These are phyloP conservation scores for Botryotinia calthae DNA, from an alignment of 2,329 filamentous ascomycete genomes.

Conservation along the genomic window DNA sequence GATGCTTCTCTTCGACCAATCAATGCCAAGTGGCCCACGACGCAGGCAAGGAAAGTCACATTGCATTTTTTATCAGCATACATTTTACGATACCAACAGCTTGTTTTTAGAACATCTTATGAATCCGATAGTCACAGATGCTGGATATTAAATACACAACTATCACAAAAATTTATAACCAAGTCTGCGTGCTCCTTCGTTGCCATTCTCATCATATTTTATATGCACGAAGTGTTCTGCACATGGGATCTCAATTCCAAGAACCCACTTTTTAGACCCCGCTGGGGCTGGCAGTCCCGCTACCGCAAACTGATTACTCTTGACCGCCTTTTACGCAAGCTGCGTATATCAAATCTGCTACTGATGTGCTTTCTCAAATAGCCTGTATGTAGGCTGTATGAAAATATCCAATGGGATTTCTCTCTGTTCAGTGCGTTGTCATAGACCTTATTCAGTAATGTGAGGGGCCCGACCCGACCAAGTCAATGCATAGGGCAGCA, in stretches of 20 bases:
- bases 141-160: not conserved
- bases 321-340: not conserved
- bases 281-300: not conserved
- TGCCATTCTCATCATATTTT: not conserved
- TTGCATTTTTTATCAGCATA: constrained; percentile 4
- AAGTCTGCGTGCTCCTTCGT: not conserved
- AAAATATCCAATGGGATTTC: not conserved
- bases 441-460: constrained; percentile 15
- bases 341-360: not conserved
- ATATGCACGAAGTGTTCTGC: not conserved
- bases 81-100: not conserved
- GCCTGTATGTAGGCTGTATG: not conserved
- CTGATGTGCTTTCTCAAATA: not conserved
- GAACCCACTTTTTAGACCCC: not conserved
- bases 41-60: not conserved
- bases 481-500: constrained; percentile 20
- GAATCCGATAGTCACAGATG: not conserved
- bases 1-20: not conserved
- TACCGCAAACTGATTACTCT: not conserved
- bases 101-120: not conserved
- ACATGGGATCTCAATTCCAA: not conserved
- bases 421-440: constrained; percentile 18
- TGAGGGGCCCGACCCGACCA: constrained; percentile 17
- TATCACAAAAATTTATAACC: not conserved
- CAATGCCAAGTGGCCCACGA: constrained; percentile 8